These are phyloP conservation scores for Fusarium sp. DNA, from an alignment of 2,329 filamentous ascomycete species.

Conservation along the genomic window DNA sequence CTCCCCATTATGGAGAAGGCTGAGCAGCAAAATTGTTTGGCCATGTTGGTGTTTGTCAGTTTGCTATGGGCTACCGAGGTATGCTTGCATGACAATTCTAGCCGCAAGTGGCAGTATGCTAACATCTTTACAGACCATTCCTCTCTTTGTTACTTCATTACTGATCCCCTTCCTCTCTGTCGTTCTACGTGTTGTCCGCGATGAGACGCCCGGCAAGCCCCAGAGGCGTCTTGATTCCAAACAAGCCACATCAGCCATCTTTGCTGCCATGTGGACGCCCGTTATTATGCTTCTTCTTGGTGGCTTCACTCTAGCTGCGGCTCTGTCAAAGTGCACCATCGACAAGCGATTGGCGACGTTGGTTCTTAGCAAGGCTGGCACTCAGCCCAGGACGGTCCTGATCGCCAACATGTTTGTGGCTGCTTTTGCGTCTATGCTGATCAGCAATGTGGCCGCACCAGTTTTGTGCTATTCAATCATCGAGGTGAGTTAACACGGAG, in stretches of 20 bases:
- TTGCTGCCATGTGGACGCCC: constrained; percentile 98
- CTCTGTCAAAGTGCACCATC: constrained; percentile 96
- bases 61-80: constrained; percentile 97
- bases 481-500: constrained; percentile 68
- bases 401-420: constrained; percentile 99
- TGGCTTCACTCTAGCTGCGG: constrained; percentile 95
- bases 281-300: constrained; percentile 98
- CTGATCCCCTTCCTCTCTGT: constrained; percentile 95
- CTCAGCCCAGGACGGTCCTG: constrained; percentile 86
- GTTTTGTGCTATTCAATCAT: constrained; percentile 98
- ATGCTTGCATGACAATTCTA: constrained; percentile 40
- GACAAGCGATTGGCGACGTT: constrained; percentile 97
- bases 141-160: constrained; percentile 94
- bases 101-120: constrained; percentile 4
- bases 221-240: constrained; percentile 80
- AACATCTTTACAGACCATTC: constrained; percentile 74
- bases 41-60: constrained; percentile 93
- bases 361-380: constrained; percentile 95
- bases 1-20: constrained; percentile 85
- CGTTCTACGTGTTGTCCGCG: constrained; percentile 83
- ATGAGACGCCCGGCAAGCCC: constrained; percentile 68
- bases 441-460: constrained; percentile 96
- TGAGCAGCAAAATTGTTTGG: constrained; percentile 96
- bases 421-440: constrained; percentile 98
- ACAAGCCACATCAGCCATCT: constrained; percentile 84